Evolutionary conservation across 257 asterid species (phyloP), one percentile per base, ranked within the genome.

Genomic region (Gardenia jasminoides): DNA sequence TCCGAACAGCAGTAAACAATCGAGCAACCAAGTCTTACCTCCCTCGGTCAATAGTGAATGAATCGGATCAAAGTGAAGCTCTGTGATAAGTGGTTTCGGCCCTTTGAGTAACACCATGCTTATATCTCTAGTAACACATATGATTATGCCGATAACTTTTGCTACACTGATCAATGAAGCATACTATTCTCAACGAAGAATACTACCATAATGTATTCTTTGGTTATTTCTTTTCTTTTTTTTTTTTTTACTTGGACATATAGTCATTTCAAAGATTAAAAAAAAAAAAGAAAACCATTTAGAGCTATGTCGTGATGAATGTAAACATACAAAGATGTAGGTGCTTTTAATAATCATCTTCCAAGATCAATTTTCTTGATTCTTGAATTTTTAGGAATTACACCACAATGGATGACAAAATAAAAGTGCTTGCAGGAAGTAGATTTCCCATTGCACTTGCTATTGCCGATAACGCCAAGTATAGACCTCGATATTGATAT

Each of bases 71-170:
- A 56, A 56, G 11, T 56, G 26, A 56, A 85, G 69, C 67, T 86
- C 91, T 84, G 78, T 70, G 75, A 92, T 88, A 13, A 91, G 89
- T 66, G 92, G 66, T 78, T 89, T 94, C 15, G 94, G 92, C 26
- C 97, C 98, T 91, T 91, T 91, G 9, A 89, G 41, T 69, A 91
- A 67, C 74, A 91, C 90, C 96, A 90, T 92, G 43, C 82, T 81
- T 48, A 80, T 82, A 11, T 97, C 97, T 43, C 97, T 97, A 30
- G 79, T 75, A 3, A 94, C 89, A 75, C 94, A 92, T 0, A 89
- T 33, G 0, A 87, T 8, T 19, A 97, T 90, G 9, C 97, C 98
- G 1, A 78, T 24, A 22, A 89, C 81, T 80, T 89, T 89, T 1
- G 90, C 90, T 7, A 83, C 11, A 59, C 94, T 90, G 87, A 94